Evolutionary conservation across 1,284 basidiomycete genomes (phyloP), one percentile per base, ranked within the genome.

Genomic region (Sparassis latifolia): DNA sequence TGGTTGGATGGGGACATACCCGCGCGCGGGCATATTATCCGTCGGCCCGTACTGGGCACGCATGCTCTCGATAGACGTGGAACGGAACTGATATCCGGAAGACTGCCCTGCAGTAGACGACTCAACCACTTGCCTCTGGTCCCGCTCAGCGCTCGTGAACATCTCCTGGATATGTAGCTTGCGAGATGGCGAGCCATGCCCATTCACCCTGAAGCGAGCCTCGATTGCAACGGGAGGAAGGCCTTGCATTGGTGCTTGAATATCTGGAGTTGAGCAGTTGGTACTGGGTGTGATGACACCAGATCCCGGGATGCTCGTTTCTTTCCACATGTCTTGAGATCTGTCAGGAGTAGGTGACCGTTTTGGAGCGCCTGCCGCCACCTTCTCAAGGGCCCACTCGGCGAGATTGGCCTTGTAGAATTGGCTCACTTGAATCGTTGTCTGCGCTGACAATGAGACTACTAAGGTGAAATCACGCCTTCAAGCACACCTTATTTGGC

Each of bases 351-450:
- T 65, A 1, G 65, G 66, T 0, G 66, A 65, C n/a, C 64, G 64
- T 52, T 64, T 67, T 2, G 64, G 62, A 6, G 69, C 71, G 27
- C 55, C 55, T 1, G 64, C 61, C 4, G 67, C 69, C n/a, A 75
- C 66, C 40, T 62, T 65, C 43, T 67, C 71, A 7, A 83, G 63
- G 48, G 74, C 64, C 52, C 81, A 66, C 48, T 74, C 74, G 40
- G 66, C 69, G 31, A 64, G 56, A 55, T 84, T 75, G 45, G 67
- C 66, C 53, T 73, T 75, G 60, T 82, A 85, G 64, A 77, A 91
- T 61, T 85, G 84, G 53, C 75, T 76, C 45, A 89, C 86, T 73
- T 93, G 90, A 5, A 82, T 74, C 3, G 82, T 80, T 6, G 87
- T 90, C 82, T 84, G 50, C 32, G 47, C n/a, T 12, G 54, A 39